phyloP scores from a whole-genome alignment of 805 yeast genomes.

The Hanseniaspora occidentalis region DNA sequence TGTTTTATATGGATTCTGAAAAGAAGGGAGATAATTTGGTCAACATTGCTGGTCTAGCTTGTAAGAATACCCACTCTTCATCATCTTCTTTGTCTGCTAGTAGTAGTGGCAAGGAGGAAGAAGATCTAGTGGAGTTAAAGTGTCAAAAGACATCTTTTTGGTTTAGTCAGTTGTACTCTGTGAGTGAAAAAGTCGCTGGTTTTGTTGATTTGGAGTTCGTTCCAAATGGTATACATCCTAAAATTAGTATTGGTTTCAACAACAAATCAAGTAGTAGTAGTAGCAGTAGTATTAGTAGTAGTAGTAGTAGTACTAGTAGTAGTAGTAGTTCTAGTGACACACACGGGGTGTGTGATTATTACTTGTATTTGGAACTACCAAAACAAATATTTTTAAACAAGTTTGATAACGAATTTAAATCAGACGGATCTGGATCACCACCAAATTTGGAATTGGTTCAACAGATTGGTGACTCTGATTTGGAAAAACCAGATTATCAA shows the following conservation, averaged over 20 bases:
- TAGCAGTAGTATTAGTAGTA: background rate
- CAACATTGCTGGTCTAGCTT: background rate
- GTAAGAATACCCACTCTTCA: background rate
- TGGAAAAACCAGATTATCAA: constrained; percentile 44
- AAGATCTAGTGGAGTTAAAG: background rate
- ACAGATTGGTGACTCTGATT: constrained; percentile 42
- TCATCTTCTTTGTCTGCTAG: no score
- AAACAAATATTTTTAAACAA: constrained; percentile 38
- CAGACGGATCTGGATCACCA: background rate
- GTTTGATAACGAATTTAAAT: constrained; percentile 26
- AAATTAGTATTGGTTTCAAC: constrained; percentile 12
- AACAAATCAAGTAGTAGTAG: background rate
- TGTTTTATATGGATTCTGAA: background rate
- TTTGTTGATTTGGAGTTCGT: background rate
- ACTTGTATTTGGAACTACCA: constrained; percentile 32
- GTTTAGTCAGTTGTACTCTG: background rate
- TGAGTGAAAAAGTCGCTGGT: background rate
- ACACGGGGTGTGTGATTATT: constrained; percentile 29
- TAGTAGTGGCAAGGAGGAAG: background rate
- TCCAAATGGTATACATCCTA: constrained; percentile 31
- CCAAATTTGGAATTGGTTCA: constrained; percentile 26
- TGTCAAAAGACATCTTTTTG: constrained; percentile 1
- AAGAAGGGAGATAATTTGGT: background rate
- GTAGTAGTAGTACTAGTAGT: background rate
- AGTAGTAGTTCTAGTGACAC: background rate